A percentile compares a stretch with the other conserved stretches of the same genome.
Conservation (phyloP, 140 eudicot species). For the Cichorium intybus region DNA sequence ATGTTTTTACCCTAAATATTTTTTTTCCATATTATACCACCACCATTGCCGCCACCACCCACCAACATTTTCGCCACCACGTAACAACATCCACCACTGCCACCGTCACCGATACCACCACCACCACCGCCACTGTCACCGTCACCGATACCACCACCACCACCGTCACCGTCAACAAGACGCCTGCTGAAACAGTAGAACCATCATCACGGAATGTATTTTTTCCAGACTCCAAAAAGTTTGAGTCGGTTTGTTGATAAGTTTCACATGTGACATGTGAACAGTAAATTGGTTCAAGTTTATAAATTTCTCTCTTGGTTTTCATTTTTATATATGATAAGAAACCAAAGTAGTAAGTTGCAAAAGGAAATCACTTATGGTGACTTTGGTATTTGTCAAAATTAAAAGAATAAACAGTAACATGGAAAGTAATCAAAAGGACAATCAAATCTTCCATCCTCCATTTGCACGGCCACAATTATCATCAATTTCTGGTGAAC, state of each 20-base stretch:
- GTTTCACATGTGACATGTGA: constrained; percentile 5
- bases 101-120: too few species aligned
- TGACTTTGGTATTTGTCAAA: constrained; percentile 61
- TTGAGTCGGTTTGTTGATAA: constrained; percentile 17
- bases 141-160: too few species aligned
- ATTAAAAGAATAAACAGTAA: constrained; percentile 1
- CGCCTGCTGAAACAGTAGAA: constrained; percentile 96
- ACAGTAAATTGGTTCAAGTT: neutral
- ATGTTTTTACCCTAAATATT: too few species aligned
- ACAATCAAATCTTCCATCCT: constrained; percentile 67
- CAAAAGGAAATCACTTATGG: constrained; percentile 72
- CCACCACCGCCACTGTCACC: too few species aligned
- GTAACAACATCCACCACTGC: too few species aligned
- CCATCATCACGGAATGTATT: constrained; percentile 91
- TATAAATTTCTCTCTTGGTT: constrained; percentile 1
- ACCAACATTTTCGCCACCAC: too few species aligned
- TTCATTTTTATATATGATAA: neutral
- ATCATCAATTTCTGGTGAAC: constrained; percentile 49
- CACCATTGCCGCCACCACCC: too few species aligned
- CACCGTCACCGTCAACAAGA: too few species aligned
- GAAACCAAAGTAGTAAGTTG: constrained; percentile 25
- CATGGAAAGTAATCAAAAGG: neutral
- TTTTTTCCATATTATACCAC: too few species aligned
- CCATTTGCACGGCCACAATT: constrained; percentile 63
- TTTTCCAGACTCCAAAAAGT: constrained; percentile 81